A percentile compares a stretch with the other conserved stretches of the same genome.
Conservation (phyloP, 176 grass and related monocot genomes). For the Rhynchospora breviuscula region DNA sequence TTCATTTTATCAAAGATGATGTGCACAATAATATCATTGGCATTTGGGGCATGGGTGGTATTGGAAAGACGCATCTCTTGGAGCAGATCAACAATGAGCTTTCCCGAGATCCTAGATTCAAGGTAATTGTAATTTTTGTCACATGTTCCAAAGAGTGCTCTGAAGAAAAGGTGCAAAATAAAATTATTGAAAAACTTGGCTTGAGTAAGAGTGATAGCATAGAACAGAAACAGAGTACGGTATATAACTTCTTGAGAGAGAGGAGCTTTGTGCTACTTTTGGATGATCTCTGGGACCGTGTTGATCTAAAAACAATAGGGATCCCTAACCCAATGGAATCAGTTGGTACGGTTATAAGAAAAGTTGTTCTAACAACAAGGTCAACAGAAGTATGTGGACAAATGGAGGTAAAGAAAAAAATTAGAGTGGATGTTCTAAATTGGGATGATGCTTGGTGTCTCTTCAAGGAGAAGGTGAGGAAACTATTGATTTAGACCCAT, state of each 20-base stretch:
- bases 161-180: not conserved
- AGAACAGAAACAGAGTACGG: not conserved
- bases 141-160: not conserved
- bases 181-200: conserved; percentile 9
- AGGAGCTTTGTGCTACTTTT: too few relatives aligned
- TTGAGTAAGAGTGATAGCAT: conserved; percentile 9
- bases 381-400: not conserved
- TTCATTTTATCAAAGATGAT: conserved; percentile 2
- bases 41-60: too few relatives aligned
- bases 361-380: conserved; percentile 25
- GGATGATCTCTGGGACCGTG: conserved; percentile 13
- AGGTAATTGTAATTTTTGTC: conserved; percentile 20
- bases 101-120: not conserved
- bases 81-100: conserved; percentile 20
- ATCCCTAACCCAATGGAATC: not conserved
- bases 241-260: too few relatives aligned
- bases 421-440: conserved; percentile 10
- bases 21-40: too few relatives aligned
- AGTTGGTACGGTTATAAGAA: not conserved
- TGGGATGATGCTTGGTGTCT: not conserved
- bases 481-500: too few relatives aligned
- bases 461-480: not conserved
- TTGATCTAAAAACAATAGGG: conserved; percentile 16
- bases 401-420: conserved; percentile 8
- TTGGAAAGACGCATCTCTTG: too few relatives aligned